A percentile compares a stretch with the other conserved stretches of the same genome.
Evolutionary conservation across 1,284 basidiomycete species (phyloP).

Genomic region (Pseudozyma tsukubaensis): DNA sequence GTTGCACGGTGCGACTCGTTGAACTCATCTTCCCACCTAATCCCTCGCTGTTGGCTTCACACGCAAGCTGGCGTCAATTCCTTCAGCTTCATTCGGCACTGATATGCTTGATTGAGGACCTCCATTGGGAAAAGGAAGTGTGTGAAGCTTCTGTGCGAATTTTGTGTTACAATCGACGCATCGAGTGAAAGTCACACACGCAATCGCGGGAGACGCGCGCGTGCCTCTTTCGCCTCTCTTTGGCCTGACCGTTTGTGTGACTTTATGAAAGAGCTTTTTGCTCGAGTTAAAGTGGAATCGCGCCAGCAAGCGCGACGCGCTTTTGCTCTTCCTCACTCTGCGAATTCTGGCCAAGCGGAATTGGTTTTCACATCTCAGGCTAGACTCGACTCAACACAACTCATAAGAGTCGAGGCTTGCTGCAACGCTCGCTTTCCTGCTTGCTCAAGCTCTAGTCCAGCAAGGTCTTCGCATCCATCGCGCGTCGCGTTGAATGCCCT

Average conservation of each 20-base stretch:
- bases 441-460: too few species aligned
- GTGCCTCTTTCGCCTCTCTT: slow-evolving; percentile 2
- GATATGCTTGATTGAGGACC: too few species aligned
- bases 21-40: too few species aligned
- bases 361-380: background rate
- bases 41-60: too few species aligned
- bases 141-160: background rate
- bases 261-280: background rate
- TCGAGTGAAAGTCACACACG: background rate
- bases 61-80: too few species aligned
- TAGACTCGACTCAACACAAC: slow-evolving; percentile 2
- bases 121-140: background rate
- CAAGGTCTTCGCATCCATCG: background rate
- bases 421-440: background rate
- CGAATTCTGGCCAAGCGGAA: too few species aligned
- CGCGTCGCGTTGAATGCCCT: slow-evolving; percentile 9
- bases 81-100: too few species aligned
- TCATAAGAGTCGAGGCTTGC: background rate
- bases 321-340: background rate
- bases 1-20: too few species aligned
- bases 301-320: slow-evolving; percentile 43
- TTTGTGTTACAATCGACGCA: background rate
- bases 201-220: slow-evolving; percentile 8
- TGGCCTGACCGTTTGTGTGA: background rate
- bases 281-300: slow-evolving; percentile 27